These are phyloP conservation scores for Coemansia sp. DNA, from an alignment of 192 early-diverging fungal species.

Conservation along the genomic window DNA sequence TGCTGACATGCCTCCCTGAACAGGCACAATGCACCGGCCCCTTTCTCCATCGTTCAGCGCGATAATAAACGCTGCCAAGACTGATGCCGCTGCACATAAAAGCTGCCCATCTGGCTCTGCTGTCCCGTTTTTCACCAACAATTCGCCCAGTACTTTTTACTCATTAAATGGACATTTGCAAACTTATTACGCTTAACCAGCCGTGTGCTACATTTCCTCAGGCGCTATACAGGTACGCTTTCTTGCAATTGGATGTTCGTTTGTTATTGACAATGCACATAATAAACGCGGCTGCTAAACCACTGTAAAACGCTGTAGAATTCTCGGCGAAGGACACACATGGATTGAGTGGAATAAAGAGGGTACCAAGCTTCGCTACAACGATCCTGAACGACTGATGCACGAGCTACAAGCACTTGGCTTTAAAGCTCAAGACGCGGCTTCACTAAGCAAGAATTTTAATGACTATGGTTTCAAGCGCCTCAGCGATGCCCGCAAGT, in stretches of 20 bases:
- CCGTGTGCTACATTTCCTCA: conserved; percentile 47
- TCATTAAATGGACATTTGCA: conserved; percentile 38
- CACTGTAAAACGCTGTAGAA: conserved; percentile 5
- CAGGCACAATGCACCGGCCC: conserved; percentile 8
- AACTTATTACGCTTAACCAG: conserved; percentile 39
- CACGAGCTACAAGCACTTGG: conserved; percentile 49
- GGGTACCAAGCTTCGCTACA: conserved; percentile 45
- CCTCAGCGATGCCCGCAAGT: conserved; percentile 49
- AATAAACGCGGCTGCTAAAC: not conserved
- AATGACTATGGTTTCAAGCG: conserved; percentile 50
- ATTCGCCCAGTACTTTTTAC: not conserved
- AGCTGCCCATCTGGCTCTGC: not conserved
- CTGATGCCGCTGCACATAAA: conserved; percentile 10
- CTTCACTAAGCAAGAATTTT: conserved; percentile 51
- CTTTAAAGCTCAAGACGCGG: conserved; percentile 51
- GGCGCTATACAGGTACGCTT: conserved; percentile 35
- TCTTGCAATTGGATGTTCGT: not conserved
- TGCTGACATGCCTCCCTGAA: conserved; percentile 8
- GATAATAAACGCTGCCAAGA: conserved; percentile 26
- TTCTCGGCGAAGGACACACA: conserved; percentile 34
- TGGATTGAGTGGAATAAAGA: conserved; percentile 53
- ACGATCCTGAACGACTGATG: conserved; percentile 47
- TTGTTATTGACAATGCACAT: too few species aligned
- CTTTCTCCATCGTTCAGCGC: conserved; percentile 17
- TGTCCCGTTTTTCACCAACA: conserved; percentile 2